These are phyloP conservation scores for Verticillium alfalfae DNA, from an alignment of 2,329 filamentous ascomycete genomes.

Conservation along the genomic window DNA sequence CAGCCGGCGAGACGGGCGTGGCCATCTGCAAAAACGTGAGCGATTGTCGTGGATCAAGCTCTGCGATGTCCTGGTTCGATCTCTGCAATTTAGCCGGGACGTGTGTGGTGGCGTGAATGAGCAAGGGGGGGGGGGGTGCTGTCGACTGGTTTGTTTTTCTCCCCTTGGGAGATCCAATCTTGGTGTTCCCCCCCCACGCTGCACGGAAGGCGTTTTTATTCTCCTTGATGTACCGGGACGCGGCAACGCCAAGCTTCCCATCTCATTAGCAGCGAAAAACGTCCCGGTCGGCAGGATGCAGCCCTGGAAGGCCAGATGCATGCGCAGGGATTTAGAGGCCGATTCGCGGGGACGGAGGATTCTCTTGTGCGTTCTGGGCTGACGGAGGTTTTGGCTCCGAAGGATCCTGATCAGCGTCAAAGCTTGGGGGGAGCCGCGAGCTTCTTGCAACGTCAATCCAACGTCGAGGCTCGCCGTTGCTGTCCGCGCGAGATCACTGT, in stretches of 20 bases:
- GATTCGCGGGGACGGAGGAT: neutral
- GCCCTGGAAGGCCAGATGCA: neutral
- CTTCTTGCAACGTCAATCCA: no score
- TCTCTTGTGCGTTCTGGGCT: neutral
- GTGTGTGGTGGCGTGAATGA: no score
- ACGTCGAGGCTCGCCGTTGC: no score
- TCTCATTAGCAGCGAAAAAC: neutral
- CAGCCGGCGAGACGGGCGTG: neutral
- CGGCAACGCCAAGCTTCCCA: neutral
- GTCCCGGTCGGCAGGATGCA: neutral
- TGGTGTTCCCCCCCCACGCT: neutral
- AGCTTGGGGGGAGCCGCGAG: no score
- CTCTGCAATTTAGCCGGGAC: no score
- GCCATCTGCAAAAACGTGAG: no score
- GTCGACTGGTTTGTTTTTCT: neutral
- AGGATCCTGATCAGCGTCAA: neutral
- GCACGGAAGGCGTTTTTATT: neutral
- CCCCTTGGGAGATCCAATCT: neutral
- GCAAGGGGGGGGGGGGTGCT: no score
- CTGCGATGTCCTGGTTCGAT: no score
- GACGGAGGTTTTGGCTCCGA: neutral
- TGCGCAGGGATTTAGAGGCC: neutral
- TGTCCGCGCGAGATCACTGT: no score
- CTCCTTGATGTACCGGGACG: neutral
- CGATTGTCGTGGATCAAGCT: no score